phyloP scores from a whole-genome alignment of 352 stramenopile genomes.

The Pythium volutum region DNA sequence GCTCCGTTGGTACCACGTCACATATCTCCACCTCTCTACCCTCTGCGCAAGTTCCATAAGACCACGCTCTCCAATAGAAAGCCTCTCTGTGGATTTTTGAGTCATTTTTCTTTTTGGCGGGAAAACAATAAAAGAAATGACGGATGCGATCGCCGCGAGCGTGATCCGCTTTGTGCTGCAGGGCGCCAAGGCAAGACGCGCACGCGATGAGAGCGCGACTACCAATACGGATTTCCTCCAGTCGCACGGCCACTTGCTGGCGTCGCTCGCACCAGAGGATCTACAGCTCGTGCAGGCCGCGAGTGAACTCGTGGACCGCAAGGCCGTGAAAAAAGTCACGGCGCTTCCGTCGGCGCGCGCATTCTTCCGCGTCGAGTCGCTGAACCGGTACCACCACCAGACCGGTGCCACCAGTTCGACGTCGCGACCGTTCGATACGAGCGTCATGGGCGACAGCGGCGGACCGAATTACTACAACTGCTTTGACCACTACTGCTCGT shows the following conservation, averaged over 20 bases:
- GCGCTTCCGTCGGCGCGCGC: conserved; percentile 40
- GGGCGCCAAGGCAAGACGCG: conserved; percentile 35
- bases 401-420: neutral
- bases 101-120: conserved; percentile 12
- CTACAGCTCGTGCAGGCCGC: conserved; percentile 49
- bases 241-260: conserved; percentile 50
- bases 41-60: conserved; percentile 4
- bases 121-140: conserved; percentile 13
- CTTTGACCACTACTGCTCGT: conserved; percentile 69
- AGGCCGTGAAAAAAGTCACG: conserved; percentile 43
- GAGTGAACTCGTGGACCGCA: conserved; percentile 52
- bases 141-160: conserved; percentile 17
- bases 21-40: conserved; percentile 1
- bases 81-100: neutral
- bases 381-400: conserved; percentile 49
- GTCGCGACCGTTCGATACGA: conserved; percentile 47
- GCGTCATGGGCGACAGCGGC: conserved; percentile 34
- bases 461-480: conserved; percentile 72
- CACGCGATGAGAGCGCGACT: too few relatives aligned
- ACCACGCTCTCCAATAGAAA: conserved; percentile 9
- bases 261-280: conserved; percentile 33
- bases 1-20: conserved; percentile 16
- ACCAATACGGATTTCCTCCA: conserved; percentile 21
- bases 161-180: conserved; percentile 42
- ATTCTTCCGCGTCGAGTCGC: conserved; percentile 70